Base-by-base conservation (phyloP, 441 rosid species). In the Breynia disticha region DNA sequence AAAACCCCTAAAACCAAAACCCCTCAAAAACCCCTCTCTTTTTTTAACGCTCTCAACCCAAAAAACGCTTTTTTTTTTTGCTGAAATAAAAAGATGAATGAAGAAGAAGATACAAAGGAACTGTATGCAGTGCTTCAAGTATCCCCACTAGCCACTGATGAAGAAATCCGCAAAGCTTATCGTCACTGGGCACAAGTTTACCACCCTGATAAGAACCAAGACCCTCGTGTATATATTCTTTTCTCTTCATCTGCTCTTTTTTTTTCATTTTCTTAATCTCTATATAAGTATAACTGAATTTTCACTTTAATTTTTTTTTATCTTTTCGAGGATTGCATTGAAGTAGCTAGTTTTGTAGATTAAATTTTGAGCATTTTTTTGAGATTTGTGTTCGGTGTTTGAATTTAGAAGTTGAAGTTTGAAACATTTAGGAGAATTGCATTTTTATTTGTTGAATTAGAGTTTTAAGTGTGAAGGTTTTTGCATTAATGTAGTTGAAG, bases 171-270 rank as follows among this genome's bases (percentile, higher is more conserved):
- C 49, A 84, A 75, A 59, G 83, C 99, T 59, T 86, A 93, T 69
- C 97, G 93, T 19, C 95, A 86, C 52, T 89, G 89, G 95, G 99
- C 99, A 43, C 99, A 89, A 79, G 82, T 93, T 28, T 93, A 93
- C 62, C 99, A 93, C 52, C 99, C 99, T 7, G 97, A 93, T 56
- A 93, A 93, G 66, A 81, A 74, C 68, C 97, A 85, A 55, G 83
- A 81, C 68, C 65, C 74, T 57, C 85, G 72, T 51, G 97, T 91
- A 70, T 22, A 67, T 39, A 14, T 35, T 38, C 38, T 12, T 28
- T 28, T 28, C 35, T 28, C 5, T 28, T 28, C 8, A 1, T 28
- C 5, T 3, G n/a, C n/a, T 8, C 13, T 11, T 11, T 5, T 21
- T 5, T 13, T 21, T 32, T 15, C 48, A 12, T 2, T 13, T 42